Evolutionary conservation across 176 grass and related monocot species (phyloP).

Genomic region (Avena eriantha): DNA sequence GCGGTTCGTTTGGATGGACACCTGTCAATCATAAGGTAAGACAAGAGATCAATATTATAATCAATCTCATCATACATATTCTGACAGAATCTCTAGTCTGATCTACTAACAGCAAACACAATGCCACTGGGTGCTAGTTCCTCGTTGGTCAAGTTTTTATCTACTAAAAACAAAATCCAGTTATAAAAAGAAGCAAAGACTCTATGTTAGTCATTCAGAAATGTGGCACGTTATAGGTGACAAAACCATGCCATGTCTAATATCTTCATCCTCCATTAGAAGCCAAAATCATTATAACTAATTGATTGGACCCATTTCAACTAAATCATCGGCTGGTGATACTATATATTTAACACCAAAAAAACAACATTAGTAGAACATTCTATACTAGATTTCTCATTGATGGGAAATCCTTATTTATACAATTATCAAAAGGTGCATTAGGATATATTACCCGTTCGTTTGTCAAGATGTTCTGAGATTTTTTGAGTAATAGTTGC

Average conservation of each 20-base stretch:
- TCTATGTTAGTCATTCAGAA: background rate
- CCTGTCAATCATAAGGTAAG: conserved; percentile 38
- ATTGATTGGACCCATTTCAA: background rate
- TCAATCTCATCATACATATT: conserved; percentile 5
- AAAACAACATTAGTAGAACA: background rate
- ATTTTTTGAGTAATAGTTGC: conserved; percentile 56
- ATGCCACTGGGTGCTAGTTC: background rate
- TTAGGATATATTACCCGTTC: conserved; percentile 39
- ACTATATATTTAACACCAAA: conserved; percentile 14
- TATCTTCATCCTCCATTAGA: conserved; percentile 6
- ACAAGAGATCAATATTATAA: conserved; percentile 9
- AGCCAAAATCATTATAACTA: conserved; percentile 24
- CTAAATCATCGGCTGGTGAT: conserved; percentile 8
- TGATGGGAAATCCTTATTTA: conserved; percentile 2
- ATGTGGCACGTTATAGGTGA: conserved; percentile 4
- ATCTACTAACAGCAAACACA: conserved; percentile 12
- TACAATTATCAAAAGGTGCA: conserved; percentile 30
- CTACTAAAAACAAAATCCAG: background rate
- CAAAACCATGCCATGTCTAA: conserved; percentile 18
- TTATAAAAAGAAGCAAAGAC: conserved; percentile 9
- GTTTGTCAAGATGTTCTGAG: conserved; percentile 58
- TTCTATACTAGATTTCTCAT: conserved; percentile 7
- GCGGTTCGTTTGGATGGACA: conserved; percentile 49
- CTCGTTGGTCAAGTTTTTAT: conserved; percentile 1
- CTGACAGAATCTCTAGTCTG: conserved; percentile 6